A percentile compares a stretch with the other conserved stretches of the same genome.
Conservation (phyloP, 345 rosid species). For the Eucalyptus marginata region DNA sequence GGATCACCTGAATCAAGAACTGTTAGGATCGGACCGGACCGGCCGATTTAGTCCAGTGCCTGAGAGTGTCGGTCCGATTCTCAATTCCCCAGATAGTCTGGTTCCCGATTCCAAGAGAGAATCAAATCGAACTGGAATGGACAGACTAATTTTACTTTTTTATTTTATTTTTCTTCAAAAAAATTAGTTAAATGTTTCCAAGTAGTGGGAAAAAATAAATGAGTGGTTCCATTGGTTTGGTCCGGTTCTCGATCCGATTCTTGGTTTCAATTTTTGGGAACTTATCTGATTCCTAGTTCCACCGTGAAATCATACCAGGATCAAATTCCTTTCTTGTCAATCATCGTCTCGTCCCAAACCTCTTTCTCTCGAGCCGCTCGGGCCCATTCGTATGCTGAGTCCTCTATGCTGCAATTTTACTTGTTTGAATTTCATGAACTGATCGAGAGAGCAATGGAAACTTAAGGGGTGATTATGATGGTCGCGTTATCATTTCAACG, state of each 20-base stretch:
- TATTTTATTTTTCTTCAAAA: too few species aligned
- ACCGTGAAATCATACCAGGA: too few species aligned
- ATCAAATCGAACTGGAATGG: accelerated
- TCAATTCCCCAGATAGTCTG: accelerated
- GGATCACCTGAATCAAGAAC: accelerated
- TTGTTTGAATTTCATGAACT: background rate
- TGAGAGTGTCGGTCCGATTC: accelerated
- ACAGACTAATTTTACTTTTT: too few species aligned
- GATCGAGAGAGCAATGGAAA: background rate
- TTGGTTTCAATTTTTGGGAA: too few species aligned
- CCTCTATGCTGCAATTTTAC: background rate
- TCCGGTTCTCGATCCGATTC: too few species aligned
- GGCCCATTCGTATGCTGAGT: background rate
- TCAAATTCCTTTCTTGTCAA: background rate
- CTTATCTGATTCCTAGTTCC: too few species aligned
- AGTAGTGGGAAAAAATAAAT: too few species aligned
- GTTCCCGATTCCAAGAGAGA: too few species aligned
- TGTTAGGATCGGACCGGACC: accelerated
- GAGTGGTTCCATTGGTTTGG: too few species aligned
- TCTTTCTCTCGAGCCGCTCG: background rate
- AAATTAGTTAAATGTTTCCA: too few species aligned
- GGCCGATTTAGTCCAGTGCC: accelerated
- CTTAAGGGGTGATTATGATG: background rate
- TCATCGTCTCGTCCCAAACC: background rate
- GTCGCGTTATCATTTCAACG: background rate